Conservation (phyloP, 306 rosid species). For the Rubus idaeus region DNA sequence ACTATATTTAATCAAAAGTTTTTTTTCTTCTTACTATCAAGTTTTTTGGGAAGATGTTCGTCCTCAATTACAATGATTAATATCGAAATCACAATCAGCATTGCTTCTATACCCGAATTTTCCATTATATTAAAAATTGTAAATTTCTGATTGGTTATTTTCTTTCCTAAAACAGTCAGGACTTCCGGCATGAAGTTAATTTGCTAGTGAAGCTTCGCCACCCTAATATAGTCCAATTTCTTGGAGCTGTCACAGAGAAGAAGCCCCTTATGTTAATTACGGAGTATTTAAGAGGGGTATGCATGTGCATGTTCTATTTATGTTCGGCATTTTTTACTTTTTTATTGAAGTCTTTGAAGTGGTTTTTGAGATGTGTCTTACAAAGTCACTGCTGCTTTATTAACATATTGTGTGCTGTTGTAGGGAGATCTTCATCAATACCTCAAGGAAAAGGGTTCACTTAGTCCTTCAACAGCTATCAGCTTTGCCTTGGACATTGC, state of each 20-base stretch:
- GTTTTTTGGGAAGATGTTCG: not conserved
- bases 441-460: constrained; percentile 84
- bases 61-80: not conserved
- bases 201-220: constrained; percentile 98
- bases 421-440: constrained; percentile 95
- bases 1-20: too few species aligned
- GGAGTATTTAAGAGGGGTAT: constrained; percentile 96
- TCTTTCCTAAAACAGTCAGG: constrained; percentile 65
- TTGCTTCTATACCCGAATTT: constrained; percentile 11
- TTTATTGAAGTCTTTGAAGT: constrained; percentile 14
- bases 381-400: constrained; percentile 24
- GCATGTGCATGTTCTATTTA: constrained; percentile 18
- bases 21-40: not conserved
- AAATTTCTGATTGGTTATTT: constrained; percentile 10
- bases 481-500: constrained; percentile 87
- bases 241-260: constrained; percentile 98
- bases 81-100: not conserved
- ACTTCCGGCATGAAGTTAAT: constrained; percentile 93
- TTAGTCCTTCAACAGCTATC: constrained; percentile 67
- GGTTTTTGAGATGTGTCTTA: constrained; percentile 18
- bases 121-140: not conserved
- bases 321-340: constrained; percentile 5
- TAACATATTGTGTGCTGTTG: constrained; percentile 26
- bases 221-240: constrained; percentile 97
- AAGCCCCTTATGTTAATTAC: constrained; percentile 94